Conservation (phyloP, 179 eudicot genomes). For the Beta lomatogona region DNA sequence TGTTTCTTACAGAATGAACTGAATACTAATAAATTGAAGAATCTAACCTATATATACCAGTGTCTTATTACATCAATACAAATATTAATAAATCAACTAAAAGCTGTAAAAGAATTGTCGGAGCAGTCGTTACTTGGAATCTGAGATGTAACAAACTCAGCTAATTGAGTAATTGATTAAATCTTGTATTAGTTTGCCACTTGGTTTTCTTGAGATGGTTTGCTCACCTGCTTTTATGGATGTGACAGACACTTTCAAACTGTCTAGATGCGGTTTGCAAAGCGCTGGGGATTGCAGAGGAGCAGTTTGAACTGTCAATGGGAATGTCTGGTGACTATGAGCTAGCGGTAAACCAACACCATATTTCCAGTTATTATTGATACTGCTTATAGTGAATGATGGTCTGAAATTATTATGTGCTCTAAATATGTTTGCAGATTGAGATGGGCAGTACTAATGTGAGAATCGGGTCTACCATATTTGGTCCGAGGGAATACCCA, state of each 20-base stretch:
- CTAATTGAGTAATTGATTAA: too few species aligned
- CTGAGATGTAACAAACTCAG: too few species aligned
- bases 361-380: not conserved
- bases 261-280: slow-evolving; percentile 82
- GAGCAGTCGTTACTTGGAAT: too few species aligned
- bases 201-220: not conserved
- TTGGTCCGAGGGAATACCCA: slow-evolving; percentile 89
- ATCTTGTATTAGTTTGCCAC: not conserved
- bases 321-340: slow-evolving; percentile 99
- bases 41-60: too few species aligned
- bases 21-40: too few species aligned
- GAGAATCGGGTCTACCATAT: slow-evolving; percentile 91
- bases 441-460: slow-evolving; percentile 93
- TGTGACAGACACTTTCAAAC: slow-evolving; percentile 59
- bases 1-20: too few species aligned
- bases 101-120: too few species aligned
- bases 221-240: not conserved
- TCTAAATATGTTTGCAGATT: slow-evolving; percentile 62
- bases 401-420: not conserved
- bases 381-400: not conserved
- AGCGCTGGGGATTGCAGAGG: slow-evolving; percentile 69
- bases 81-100: too few species aligned
- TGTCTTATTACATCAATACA: too few species aligned
- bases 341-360: slow-evolving; percentile 63
- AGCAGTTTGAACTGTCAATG: slow-evolving; percentile 85